Evolutionary conservation across 2,329 filamentous ascomycete genomes (phyloP).

Genomic region (Talaromyces albobiverticillius): DNA sequence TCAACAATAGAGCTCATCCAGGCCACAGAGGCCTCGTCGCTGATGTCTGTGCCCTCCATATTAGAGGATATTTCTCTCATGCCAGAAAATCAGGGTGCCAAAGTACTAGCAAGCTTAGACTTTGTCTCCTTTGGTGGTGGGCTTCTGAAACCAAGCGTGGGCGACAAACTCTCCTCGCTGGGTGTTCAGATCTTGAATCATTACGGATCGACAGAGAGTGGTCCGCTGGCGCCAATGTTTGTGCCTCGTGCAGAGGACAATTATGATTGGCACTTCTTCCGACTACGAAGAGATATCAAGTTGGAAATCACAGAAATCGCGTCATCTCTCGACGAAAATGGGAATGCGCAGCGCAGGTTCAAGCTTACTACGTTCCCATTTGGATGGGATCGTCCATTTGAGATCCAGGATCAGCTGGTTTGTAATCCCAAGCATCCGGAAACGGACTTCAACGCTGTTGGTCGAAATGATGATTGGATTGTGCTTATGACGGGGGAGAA

Average conservation of each 20-base stretch:
- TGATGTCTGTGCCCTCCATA: slow-evolving; percentile 10
- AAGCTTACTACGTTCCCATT: neutral
- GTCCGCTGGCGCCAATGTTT: slow-evolving; percentile 2
- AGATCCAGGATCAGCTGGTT: slow-evolving; percentile 3
- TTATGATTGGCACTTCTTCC: slow-evolving; percentile 9
- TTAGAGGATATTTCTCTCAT: slow-evolving; percentile 9
- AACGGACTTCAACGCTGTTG: slow-evolving; percentile 3
- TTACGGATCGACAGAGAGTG: slow-evolving; percentile 7
- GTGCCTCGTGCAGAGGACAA: neutral
- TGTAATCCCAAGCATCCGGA: neutral
- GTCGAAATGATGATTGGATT: slow-evolving; percentile 8
- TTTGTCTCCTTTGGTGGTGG: slow-evolving; percentile 7
- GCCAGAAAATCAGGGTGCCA: neutral
- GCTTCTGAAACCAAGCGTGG: neutral
- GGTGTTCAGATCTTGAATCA: slow-evolving; percentile 12
- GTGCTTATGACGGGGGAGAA: slow-evolving; percentile 4
- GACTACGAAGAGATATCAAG: slow-evolving; percentile 1
- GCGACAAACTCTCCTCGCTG: neutral
- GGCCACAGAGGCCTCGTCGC: neutral
- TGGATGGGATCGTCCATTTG: slow-evolving; percentile 2
- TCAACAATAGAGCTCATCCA: neutral
- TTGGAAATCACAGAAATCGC: slow-evolving; percentile 1
- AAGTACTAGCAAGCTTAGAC: neutral
- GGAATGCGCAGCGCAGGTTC: neutral
- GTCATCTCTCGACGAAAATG: neutral